Conservation (phyloP, 1,284 basidiomycete genomes). For the Trichosporon coremiiforme region DNA sequence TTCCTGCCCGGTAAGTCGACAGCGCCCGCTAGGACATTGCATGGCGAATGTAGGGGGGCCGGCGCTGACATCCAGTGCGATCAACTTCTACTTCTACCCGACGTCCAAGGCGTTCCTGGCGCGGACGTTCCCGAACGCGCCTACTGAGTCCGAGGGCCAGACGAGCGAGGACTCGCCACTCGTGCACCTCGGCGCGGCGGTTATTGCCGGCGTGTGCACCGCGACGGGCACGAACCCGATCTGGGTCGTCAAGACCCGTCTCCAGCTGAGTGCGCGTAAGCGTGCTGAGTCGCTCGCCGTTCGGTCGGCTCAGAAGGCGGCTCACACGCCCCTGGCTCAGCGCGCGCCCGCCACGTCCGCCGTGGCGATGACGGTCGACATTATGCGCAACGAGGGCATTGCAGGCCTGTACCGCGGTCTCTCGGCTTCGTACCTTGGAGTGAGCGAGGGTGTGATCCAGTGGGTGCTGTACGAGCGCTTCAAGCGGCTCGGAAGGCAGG, state of each 20-base stretch:
- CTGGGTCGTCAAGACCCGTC: conserved; percentile 95
- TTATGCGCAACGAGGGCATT: conserved; percentile 78
- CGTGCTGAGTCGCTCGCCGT: conserved; percentile 26
- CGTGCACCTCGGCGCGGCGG: conserved; percentile 84
- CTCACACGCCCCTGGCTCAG: conserved; percentile 25
- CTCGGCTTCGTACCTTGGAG: conserved; percentile 91
- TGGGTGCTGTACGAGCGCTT: conserved; percentile 89
- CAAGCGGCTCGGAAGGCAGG: conserved; percentile 43
- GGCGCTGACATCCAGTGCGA: conserved; percentile 60
- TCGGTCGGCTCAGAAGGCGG: conserved; percentile 3
- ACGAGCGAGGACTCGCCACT: conserved; percentile 77
- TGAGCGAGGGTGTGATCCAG: conserved; percentile 95
- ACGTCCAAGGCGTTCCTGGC: conserved; percentile 93
- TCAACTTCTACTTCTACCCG: conserved; percentile 98
- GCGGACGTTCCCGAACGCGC: conserved; percentile 65
- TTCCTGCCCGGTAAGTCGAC: conserved; percentile 81
- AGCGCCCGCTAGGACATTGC: too few species aligned
- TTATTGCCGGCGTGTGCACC: conserved; percentile 76
- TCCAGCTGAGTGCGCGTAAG: conserved; percentile 64
- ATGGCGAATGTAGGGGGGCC: too few species aligned
- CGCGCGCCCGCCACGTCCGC: conserved; percentile 26
- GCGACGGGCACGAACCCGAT: conserved; percentile 96
- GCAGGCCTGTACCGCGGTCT: conserved; percentile 92
- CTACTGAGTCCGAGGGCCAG: too few species aligned
- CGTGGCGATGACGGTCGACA: conserved; percentile 66